Conservation (phyloP, 2,329 filamentous ascomycete species). For the Stagonosporopsis vannaccii region DNA sequence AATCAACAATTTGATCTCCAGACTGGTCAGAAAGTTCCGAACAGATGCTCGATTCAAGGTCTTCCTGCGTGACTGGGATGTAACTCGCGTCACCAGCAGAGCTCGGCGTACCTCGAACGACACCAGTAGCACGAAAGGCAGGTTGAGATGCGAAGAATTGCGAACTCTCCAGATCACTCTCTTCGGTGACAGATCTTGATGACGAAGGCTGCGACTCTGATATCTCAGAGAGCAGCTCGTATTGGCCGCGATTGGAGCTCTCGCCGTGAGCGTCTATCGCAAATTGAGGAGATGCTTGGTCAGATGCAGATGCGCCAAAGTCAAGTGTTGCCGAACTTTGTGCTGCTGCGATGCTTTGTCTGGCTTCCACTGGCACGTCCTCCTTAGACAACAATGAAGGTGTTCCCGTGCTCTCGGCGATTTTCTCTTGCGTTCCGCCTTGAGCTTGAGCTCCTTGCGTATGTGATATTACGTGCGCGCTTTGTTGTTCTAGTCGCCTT, state of each 20-base stretch:
- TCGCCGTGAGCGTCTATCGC: slow-evolving; percentile 1
- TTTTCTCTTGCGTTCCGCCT: background rate
- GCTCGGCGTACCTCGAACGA: slow-evolving; percentile 41
- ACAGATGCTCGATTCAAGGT: slow-evolving; percentile 7
- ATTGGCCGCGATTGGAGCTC: slow-evolving; percentile 4
- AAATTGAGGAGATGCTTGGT: slow-evolving; percentile 3
- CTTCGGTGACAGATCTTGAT: slow-evolving; percentile 1
- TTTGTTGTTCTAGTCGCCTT: background rate
- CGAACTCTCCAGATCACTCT: slow-evolving; percentile 28
- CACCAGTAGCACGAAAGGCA: slow-evolving; percentile 23
- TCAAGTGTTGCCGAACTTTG: background rate
- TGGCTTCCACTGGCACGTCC: background rate
- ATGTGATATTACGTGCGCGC: background rate
- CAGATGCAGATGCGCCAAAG: background rate
- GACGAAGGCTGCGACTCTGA: slow-evolving; percentile 8
- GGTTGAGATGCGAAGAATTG: slow-evolving; percentile 22
- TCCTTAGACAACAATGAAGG: background rate
- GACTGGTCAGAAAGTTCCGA: slow-evolving; percentile 12
- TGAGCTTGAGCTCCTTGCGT: slow-evolving; percentile 2
- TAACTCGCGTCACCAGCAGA: slow-evolving; percentile 33
- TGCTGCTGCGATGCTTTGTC: background rate
- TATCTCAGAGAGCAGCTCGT: slow-evolving; percentile 5
- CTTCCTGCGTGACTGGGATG: slow-evolving; percentile 32
- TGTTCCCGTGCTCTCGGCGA: background rate
- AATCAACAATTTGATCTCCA: slow-evolving; percentile 15